Evolutionary conservation across 1,284 basidiomycete genomes (phyloP).

Genomic region (Ceratobasidium sp.): DNA sequence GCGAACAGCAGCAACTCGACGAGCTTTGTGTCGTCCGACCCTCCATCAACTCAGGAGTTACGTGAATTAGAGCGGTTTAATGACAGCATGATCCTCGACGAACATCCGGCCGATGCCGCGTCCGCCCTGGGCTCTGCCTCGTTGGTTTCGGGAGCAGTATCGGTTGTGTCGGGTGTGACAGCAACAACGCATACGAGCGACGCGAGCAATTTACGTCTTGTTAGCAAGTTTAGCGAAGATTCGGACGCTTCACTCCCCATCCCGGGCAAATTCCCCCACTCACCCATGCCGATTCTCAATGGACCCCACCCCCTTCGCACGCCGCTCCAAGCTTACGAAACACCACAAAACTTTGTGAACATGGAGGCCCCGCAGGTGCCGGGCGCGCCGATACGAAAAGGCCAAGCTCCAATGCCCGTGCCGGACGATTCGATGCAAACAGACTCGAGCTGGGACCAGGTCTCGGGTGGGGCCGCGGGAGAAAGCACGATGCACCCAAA

Average conservation of each 20-base stretch:
- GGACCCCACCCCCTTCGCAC: slow-evolving; percentile 27
- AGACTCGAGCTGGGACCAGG: slow-evolving; percentile 34
- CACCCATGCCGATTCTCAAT: neutral
- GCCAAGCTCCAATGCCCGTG: slow-evolving; percentile 18
- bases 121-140: slow-evolving; percentile 24
- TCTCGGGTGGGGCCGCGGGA: slow-evolving; percentile 13
- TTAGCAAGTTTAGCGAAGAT: slow-evolving; percentile 34
- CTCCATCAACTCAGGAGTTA: slow-evolving; percentile 9
- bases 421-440: slow-evolving; percentile 34
- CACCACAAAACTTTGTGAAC: slow-evolving; percentile 6
- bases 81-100: slow-evolving; percentile 26
- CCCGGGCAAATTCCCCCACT: slow-evolving; percentile 26
- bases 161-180: slow-evolving; percentile 27
- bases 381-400: slow-evolving; percentile 15
- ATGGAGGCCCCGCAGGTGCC: neutral
- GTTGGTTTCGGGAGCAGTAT: slow-evolving; percentile 28
- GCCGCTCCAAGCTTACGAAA: slow-evolving; percentile 29
- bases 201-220: slow-evolving; percentile 21
- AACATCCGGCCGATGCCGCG: neutral
- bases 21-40: slow-evolving; percentile 35
- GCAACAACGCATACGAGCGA: slow-evolving; percentile 36
- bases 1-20: neutral
- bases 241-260: slow-evolving; percentile 17
- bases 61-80: slow-evolving; percentile 28
- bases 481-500: slow-evolving; percentile 32